Evolutionary conservation across 352 stramenopile species (phyloP), one percentile per base, ranked within the genome.

Genomic region (Aphanomyces astaci): DNA sequence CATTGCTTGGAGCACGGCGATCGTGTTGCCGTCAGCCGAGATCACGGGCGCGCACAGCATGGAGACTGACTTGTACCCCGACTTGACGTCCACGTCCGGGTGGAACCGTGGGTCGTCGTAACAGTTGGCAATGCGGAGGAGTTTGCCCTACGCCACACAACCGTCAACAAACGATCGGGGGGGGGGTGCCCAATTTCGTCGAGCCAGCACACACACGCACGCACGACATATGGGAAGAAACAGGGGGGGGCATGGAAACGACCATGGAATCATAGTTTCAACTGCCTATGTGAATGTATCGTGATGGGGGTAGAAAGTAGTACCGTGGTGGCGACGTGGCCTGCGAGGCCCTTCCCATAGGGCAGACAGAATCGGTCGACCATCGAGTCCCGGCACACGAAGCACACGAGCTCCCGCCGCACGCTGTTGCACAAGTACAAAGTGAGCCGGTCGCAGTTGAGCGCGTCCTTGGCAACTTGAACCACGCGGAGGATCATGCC

Each of bases 21-120:
- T 71, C 4, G 78, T 89, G 70, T 87, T 80, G 7, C 78, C 79
- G 28, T 85, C 82, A 43, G 81, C 84, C 33, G 88, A 75, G n/a
- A 92, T 65, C 7, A 96, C 76, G 1, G 86, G 84, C 11, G 92
- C 81, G 11, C 80, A 88, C 22, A 94, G 67, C 15, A 92, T 64
- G 31, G 78, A 89, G 45, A 90, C 79, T 0, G 88, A 94, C 59
- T 87, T 87, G 77, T 92, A 96, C 33, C 85, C 84, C 51, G 88
- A 88, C 71, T 87, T 88, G 36, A 80, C 63, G 73, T 96, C 89
- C 52, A 92, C 84, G 22, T 94, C 87, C 65, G 81, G 82, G 72
- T 96, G 95, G 75, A 96, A 96, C 0, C 89, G 81, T 3, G 82
- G 78, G 46, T 96, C 88, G 5, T 89, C 77, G 63, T 96, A 95